Base-by-base conservation (phyloP, 352 stramenopile genomes). In the Phytophthora brassicae region DNA sequence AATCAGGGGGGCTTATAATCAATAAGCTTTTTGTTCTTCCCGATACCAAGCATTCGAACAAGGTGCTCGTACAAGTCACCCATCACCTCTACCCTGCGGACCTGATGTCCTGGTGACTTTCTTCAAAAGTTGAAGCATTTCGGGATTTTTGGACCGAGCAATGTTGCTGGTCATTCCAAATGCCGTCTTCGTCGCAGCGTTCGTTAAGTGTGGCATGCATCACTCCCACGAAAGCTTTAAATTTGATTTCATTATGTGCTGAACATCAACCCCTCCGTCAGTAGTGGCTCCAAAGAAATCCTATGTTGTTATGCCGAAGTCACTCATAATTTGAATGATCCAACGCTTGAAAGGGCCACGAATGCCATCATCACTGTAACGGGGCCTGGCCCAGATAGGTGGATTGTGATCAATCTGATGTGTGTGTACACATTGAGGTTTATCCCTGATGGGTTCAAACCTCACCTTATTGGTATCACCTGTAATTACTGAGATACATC, bases 1-100 rank as follows among this genome's bases (percentile, higher is more conserved):
- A 60, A 45, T 0, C 39, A 26, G 20, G 50, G 52, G 2, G 52
- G 52, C 4, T 51, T 60, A 20, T 51, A 60, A 14, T 60, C 19
- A 11, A 60, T 19, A 6, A 60, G 41, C 9, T 44, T 59, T 7
- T 23, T 49, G 6, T 41, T 39, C 28, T 59, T 59, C 8, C 52
- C 39, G 11, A 59, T 8, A 2, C 52, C 39, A 43, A 59, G 41
- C 3, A 35, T 12, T 8, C 9, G 26, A 38, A 44, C 28, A 22
- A 51, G 26, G 17, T 50, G 17, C 12, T 28, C 38, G 24, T 59
- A 59, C 13, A 59, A 24, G 14, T 33, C 28, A 8, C 52, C 17
- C 52, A 51, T 35, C 3, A 50, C 39, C n/a, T 51, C 38, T 26
- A 49, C 26, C 4, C 8, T 44, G 8, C 39, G 17, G 1, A 59